A percentile compares a stretch with the other conserved stretches of the same genome.
These are phyloP conservation scores for Boletus fagicola DNA, from an alignment of 768 basidiomycete genomes.

Conservation along the genomic window DNA sequence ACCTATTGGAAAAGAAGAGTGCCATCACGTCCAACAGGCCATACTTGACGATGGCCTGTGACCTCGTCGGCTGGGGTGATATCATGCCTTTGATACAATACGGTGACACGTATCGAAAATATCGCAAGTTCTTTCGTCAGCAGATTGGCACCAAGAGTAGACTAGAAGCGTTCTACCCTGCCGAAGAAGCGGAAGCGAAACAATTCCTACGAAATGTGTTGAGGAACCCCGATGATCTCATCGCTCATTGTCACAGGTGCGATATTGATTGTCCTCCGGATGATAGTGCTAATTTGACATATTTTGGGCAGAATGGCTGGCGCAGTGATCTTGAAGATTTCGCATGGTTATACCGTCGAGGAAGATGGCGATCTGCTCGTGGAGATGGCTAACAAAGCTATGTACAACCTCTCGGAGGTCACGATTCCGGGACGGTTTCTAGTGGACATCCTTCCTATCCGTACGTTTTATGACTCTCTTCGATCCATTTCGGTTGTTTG, in stretches of 20 bases:
- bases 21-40: conserved; percentile 6
- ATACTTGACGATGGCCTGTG: conserved; percentile 18
- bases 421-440: conserved; percentile 9
- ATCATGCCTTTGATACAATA: conserved; percentile 9
- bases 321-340: conserved; percentile 34
- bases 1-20: conserved; percentile 16
- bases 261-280: background rate
- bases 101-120: conserved; percentile 2
- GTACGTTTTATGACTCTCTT: background rate
- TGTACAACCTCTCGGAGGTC: conserved; percentile 11
- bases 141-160: conserved; percentile 10
- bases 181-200: conserved; percentile 4
- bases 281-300: background rate
- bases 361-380: conserved; percentile 34
- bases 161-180: background rate
- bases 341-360: conserved; percentile 37
- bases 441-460: conserved; percentile 9
- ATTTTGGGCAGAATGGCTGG: conserved; percentile 32
- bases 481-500: background rate
- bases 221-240: conserved; percentile 1
- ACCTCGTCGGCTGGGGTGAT: conserved; percentile 16
- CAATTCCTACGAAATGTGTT: conserved; percentile 5
- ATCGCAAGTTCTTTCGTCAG: conserved; percentile 8
- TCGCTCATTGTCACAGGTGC: conserved; percentile 8
- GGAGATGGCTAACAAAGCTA: conserved; percentile 25